Evolutionary conservation across 2,329 filamentous ascomycete species (phyloP).

Genomic region (Botrytis squamosa): DNA sequence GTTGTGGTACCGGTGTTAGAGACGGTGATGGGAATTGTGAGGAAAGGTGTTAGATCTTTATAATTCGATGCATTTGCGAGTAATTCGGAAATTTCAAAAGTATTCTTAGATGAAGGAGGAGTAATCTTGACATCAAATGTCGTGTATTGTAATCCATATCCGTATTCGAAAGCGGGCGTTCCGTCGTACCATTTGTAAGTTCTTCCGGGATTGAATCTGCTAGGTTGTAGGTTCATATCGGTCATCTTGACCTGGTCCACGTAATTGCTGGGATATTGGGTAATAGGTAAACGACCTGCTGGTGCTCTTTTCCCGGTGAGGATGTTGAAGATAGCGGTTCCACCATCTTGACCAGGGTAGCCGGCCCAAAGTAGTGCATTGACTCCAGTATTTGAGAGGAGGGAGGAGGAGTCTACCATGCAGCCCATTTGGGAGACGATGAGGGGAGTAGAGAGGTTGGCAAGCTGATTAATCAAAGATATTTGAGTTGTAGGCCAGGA

Average conservation of each 20-base stretch:
- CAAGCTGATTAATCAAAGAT: slow-evolving; percentile 50
- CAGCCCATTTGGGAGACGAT: slow-evolving; percentile 53
- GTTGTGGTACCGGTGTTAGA: slow-evolving; percentile 49
- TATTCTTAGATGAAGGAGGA: background rate
- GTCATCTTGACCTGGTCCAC: slow-evolving; percentile 52
- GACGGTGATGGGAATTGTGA: slow-evolving; percentile 43
- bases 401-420: slow-evolving; percentile 51
- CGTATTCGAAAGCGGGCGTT: slow-evolving; percentile 52
- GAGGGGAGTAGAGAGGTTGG: slow-evolving; percentile 48
- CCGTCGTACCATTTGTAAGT: slow-evolving; percentile 60
- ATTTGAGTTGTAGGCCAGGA: slow-evolving; percentile 53
- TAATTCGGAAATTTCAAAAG: slow-evolving; percentile 21
- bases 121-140: slow-evolving; percentile 20
- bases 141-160: slow-evolving; percentile 46
- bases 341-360: slow-evolving; percentile 60
- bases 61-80: slow-evolving; percentile 6
- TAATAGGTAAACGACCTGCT: slow-evolving; percentile 51
- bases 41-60: slow-evolving; percentile 37
- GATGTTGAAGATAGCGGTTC: slow-evolving; percentile 53
- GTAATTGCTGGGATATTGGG: slow-evolving; percentile 56
- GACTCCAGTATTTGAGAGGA: slow-evolving; percentile 49
- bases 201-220: slow-evolving; percentile 45
- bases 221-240: slow-evolving; percentile 55
- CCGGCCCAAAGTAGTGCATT: slow-evolving; percentile 56
- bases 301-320: slow-evolving; percentile 45